Percentiles rank a stretch among this genome's conserved stretches.
phyloP scores from a whole-genome alignment of 2,329 filamentous ascomycete species.

The Scedosporium aurantiacum region DNA sequence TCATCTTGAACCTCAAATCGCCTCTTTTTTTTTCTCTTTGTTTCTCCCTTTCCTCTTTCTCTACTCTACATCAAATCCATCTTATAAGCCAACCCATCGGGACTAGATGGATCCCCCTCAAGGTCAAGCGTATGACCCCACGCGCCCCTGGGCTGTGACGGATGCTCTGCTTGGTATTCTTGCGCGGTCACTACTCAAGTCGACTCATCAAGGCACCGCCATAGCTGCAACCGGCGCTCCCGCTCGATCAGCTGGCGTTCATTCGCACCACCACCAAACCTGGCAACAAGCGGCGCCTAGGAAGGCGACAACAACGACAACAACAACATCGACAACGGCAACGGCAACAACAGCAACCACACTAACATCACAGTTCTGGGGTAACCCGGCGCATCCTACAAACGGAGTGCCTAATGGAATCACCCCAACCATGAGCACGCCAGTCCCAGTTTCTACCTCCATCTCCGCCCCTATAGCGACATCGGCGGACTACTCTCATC shows the following conservation, averaged over 20 bases:
- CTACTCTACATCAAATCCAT: neutral
- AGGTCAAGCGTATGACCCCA: constrained; percentile 3
- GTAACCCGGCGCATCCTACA: neutral
- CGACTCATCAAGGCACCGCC: neutral
- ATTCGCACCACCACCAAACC: neutral
- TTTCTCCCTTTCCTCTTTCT: neutral
- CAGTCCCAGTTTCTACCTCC: neutral
- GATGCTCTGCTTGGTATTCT: constrained; percentile 6
- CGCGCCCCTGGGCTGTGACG: constrained; percentile 5
- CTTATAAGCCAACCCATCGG: neutral
- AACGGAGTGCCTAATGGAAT: neutral
- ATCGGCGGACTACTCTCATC: neutral
- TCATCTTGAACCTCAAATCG: neutral
- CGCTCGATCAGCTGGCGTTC: neutral
- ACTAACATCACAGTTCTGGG: neutral
- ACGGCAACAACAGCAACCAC: neutral
- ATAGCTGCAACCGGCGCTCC: neutral
- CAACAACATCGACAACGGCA: neutral
- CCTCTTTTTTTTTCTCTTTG: neutral
- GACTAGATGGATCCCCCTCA: constrained; percentile 1
- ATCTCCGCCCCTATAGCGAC: neutral
- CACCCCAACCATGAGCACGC: neutral
- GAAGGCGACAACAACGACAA: neutral
- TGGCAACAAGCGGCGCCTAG: neutral
- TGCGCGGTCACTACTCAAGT: constrained; percentile 1